A percentile compares a stretch with the other conserved stretches of the same genome.
Conservation (phyloP, 2,329 filamentous ascomycete species). For the Fusarium sp. region DNA sequence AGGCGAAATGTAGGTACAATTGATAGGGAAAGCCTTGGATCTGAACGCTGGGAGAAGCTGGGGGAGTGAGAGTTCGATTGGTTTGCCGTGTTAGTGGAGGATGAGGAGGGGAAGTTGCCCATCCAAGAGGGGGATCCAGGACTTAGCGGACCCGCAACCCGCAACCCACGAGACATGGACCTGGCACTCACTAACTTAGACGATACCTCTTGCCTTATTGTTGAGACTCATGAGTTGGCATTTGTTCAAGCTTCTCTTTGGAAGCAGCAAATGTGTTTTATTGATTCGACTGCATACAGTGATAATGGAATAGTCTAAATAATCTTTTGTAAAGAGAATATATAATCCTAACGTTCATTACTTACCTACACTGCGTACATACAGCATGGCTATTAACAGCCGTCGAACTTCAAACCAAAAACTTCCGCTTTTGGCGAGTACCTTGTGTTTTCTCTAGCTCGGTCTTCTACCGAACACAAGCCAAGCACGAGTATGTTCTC, state of each 20-base stretch:
- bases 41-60: slow-evolving; percentile 28
- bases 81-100: slow-evolving; percentile 19
- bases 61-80: slow-evolving; percentile 35
- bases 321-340: not conserved
- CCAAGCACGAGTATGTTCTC: slow-evolving; percentile 6
- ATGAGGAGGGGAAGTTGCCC: slow-evolving; percentile 1
- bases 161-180: slow-evolving; percentile 15
- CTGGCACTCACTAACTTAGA: not conserved
- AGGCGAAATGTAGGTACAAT: not conserved
- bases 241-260: not conserved
- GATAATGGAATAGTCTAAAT: not conserved
- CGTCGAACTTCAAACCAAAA: not conserved
- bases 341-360: not conserved
- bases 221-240: slow-evolving; percentile 10
- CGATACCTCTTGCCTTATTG: slow-evolving; percentile 15
- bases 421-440: not conserved
- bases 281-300: not conserved
- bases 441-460: slow-evolving; percentile 24
- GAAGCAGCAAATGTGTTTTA: not conserved
- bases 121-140: slow-evolving; percentile 2
- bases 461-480: slow-evolving; percentile 41
- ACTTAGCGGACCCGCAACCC: slow-evolving; percentile 39
- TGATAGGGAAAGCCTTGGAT: not conserved
- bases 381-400: not conserved
- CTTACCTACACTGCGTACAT: too few relatives aligned